Conservation (phyloP, 164 flowering plant species). For the Vitis labrusca region DNA sequence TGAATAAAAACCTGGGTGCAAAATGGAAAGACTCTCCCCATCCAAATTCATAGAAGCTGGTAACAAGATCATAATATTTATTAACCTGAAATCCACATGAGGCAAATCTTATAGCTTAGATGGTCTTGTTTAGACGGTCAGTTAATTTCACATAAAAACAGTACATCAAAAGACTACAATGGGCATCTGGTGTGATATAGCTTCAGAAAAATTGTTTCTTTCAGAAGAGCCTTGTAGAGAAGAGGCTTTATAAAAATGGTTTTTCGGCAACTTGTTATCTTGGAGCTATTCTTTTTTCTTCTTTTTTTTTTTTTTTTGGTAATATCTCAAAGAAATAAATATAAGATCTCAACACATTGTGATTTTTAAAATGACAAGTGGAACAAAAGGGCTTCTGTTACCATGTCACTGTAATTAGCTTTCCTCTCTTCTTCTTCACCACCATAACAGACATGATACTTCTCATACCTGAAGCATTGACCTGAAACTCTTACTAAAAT, state of each 20-base stretch:
- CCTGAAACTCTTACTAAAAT: background rate
- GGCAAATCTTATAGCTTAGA: background rate
- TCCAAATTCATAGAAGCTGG: constrained; percentile 99
- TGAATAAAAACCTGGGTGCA: constrained; percentile 69
- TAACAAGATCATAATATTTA: constrained; percentile 94
- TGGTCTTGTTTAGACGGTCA: background rate
- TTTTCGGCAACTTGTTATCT: too few relatives aligned
- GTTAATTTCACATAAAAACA: background rate
- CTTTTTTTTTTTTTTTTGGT: too few relatives aligned
- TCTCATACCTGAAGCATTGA: constrained; percentile 76
- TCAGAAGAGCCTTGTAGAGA: too few relatives aligned
- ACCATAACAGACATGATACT: constrained; percentile 84
- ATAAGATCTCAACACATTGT: too few relatives aligned
- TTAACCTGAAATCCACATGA: constrained; percentile 67
- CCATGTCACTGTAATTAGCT: constrained; percentile 93
- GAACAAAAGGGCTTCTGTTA: constrained; percentile 22
- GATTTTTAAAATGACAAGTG: too few relatives aligned
- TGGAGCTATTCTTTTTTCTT: too few relatives aligned
- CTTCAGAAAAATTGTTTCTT: too few relatives aligned
- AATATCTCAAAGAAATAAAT: too few relatives aligned
- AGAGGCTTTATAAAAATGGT: too few relatives aligned
- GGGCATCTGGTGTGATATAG: too few relatives aligned
- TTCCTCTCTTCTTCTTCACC: constrained; percentile 88
- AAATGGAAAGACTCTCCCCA: constrained; percentile 99
- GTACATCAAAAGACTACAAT: background rate